These are phyloP conservation scores for Leccinum fibrillosum DNA, from an alignment of 768 basidiomycete species.

Conservation along the genomic window DNA sequence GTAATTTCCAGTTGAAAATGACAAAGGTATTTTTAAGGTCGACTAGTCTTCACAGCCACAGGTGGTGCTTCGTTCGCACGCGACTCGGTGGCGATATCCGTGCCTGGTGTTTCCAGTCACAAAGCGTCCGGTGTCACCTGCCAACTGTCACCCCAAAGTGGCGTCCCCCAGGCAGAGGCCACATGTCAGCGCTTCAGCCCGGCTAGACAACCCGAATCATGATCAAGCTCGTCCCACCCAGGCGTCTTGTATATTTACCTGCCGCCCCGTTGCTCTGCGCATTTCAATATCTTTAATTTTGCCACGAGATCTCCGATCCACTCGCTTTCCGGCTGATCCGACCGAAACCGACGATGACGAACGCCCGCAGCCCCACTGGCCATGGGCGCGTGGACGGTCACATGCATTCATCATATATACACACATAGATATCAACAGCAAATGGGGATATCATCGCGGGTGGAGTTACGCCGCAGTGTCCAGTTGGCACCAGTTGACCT, in stretches of 20 bases:
- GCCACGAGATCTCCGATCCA: slow-evolving; percentile 22
- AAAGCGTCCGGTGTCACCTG: slow-evolving; percentile 19
- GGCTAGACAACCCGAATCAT: slow-evolving; percentile 9
- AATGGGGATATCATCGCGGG: slow-evolving; percentile 22
- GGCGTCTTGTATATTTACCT: slow-evolving; percentile 1
- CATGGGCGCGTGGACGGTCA: slow-evolving; percentile 9
- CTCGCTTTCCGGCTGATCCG: not conserved
- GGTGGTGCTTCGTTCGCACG: slow-evolving; percentile 15
- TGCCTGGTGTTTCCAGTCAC: not conserved
- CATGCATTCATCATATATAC: slow-evolving; percentile 17
- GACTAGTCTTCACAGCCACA: slow-evolving; percentile 28
- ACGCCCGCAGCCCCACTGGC: slow-evolving; percentile 21
- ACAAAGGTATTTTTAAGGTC: slow-evolving; percentile 33
- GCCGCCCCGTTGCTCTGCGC: slow-evolving; percentile 10
- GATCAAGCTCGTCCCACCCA: not conserved
- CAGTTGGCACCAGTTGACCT: slow-evolving; percentile 71
- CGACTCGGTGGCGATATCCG: slow-evolving; percentile 18
- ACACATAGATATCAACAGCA: slow-evolving; percentile 24
- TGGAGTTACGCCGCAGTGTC: slow-evolving; percentile 20
- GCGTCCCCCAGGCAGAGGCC: slow-evolving; percentile 6
- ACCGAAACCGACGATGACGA: slow-evolving; percentile 2
- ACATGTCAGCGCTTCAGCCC: slow-evolving; percentile 2
- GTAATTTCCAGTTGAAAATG: slow-evolving; percentile 20
- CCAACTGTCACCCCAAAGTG: not conserved
- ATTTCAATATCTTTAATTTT: slow-evolving; percentile 27